Evolutionary conservation across 257 asterid species (phyloP).

Genomic region (Marsdenia floribunda): DNA sequence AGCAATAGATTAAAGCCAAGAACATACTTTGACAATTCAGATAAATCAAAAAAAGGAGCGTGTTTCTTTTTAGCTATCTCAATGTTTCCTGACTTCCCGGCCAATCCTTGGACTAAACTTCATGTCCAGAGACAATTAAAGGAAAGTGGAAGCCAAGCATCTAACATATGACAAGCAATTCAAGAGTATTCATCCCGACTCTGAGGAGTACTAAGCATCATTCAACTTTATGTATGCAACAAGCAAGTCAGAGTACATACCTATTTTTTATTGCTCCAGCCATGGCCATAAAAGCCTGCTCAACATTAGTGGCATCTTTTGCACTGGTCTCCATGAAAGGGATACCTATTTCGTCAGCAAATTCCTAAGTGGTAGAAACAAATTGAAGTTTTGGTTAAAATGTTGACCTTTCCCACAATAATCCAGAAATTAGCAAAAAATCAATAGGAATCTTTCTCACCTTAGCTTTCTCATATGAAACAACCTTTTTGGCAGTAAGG

Average conservation of each 20-base stretch:
- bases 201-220: neutral
- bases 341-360: conserved; percentile 90
- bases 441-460: conserved; percentile 27
- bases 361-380: conserved; percentile 47
- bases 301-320: conserved; percentile 77
- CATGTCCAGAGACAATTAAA: neutral
- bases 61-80: neutral
- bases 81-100: neutral
- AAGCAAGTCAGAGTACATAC: conserved; percentile 27
- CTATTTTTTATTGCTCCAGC: conserved; percentile 73
- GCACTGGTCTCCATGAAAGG: conserved; percentile 98
- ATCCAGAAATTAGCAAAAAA: neutral
- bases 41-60: neutral
- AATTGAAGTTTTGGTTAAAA: conserved; percentile 1
- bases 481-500: conserved; percentile 73
- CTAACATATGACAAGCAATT: neutral
- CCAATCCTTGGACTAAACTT: neutral
- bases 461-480: conserved; percentile 76
- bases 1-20: neutral
- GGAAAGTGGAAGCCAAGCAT: neutral
- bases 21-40: neutral
- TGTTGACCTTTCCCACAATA: neutral
- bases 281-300: conserved; percentile 96
- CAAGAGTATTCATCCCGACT: neutral
- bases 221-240: neutral